A percentile compares a stretch with the other conserved stretches of the same genome.
Conservation (phyloP, 352 stramenopile species). For the Phytophthora rubi region DNA sequence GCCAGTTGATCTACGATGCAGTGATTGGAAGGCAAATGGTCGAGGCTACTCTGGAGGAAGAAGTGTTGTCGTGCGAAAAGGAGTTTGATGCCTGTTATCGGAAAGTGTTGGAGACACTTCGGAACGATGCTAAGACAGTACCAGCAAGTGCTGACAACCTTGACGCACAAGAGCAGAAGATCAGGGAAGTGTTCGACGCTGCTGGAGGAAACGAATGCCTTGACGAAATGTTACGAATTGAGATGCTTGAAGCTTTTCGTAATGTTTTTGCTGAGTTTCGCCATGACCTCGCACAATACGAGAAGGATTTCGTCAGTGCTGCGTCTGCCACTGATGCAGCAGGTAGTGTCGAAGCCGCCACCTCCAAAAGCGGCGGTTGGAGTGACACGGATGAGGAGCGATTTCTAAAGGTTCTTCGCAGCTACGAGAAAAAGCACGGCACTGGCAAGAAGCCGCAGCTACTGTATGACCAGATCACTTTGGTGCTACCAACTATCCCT, state of each 20-base stretch:
- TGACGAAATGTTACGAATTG: slow-evolving; percentile 58
- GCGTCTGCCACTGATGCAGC: slow-evolving; percentile 43
- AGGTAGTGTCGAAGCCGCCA: slow-evolving; percentile 42
- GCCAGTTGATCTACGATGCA: slow-evolving; percentile 70
- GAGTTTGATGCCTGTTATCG: slow-evolving; percentile 45
- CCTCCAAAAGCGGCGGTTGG: slow-evolving; percentile 55
- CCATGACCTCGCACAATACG: slow-evolving; percentile 43
- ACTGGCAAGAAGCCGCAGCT: slow-evolving; percentile 53
- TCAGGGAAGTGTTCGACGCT: slow-evolving; percentile 23
- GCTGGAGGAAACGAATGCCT: slow-evolving; percentile 25
- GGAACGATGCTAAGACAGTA: slow-evolving; percentile 6
- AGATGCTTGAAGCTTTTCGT: slow-evolving; percentile 46
- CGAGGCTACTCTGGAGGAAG: slow-evolving; percentile 59
- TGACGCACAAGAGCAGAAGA: slow-evolving; percentile 27
- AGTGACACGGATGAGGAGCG: slow-evolving; percentile 55
- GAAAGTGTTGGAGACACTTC: slow-evolving; percentile 39
- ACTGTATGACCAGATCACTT: slow-evolving; percentile 64
- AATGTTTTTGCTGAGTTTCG: slow-evolving; percentile 28
- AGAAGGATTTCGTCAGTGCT: slow-evolving; percentile 46
- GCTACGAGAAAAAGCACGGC: slow-evolving; percentile 44
- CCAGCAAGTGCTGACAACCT: slow-evolving; percentile 15
- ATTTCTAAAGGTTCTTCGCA: slow-evolving; percentile 63
- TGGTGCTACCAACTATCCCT: slow-evolving; percentile 49
- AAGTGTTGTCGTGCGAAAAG: slow-evolving; percentile 48
- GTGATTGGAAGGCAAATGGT: slow-evolving; percentile 78